Conservation (phyloP, 306 rosid genomes). For the Castanospermum australe region DNA sequence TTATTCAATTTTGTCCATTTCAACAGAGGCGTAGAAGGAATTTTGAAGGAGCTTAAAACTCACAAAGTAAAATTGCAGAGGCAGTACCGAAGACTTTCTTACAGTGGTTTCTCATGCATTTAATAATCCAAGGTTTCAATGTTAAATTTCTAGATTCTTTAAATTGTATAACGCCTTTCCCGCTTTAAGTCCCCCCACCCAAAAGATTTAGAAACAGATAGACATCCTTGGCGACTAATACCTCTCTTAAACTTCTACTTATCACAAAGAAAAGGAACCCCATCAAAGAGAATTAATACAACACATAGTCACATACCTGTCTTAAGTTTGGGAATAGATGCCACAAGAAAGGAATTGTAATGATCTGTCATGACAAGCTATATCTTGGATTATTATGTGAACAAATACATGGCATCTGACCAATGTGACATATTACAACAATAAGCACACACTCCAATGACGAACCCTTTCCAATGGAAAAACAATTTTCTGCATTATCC, state of each 20-base stretch:
- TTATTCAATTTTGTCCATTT: not conserved
- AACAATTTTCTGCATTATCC: slow-evolving; percentile 44
- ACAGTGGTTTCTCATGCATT: not conserved
- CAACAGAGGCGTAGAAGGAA: not conserved
- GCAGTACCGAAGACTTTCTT: not conserved
- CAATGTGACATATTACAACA: slow-evolving; percentile 62
- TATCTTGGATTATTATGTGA: slow-evolving; percentile 54
- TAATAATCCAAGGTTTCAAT: not conserved
- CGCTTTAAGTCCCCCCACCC: not conserved
- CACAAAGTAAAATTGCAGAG: not conserved
- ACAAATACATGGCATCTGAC: slow-evolving; percentile 76
- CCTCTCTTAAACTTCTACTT: not conserved
- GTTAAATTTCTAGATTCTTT: not conserved
- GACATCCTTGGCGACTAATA: not conserved
- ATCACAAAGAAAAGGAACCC: not conserved
- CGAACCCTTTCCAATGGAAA: slow-evolving; percentile 43
- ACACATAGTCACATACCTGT: slow-evolving; percentile 68
- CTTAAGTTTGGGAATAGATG: slow-evolving; percentile 54
- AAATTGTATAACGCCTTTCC: not conserved
- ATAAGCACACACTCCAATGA: slow-evolving; percentile 75
- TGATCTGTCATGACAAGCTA: slow-evolving; percentile 80
- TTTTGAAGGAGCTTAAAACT: not conserved
- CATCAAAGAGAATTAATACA: not conserved
- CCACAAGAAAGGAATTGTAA: slow-evolving; percentile 71
- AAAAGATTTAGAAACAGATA: not conserved